Conservation (phyloP, 75 land plant species). For the Sequoia sempervirens region DNA sequence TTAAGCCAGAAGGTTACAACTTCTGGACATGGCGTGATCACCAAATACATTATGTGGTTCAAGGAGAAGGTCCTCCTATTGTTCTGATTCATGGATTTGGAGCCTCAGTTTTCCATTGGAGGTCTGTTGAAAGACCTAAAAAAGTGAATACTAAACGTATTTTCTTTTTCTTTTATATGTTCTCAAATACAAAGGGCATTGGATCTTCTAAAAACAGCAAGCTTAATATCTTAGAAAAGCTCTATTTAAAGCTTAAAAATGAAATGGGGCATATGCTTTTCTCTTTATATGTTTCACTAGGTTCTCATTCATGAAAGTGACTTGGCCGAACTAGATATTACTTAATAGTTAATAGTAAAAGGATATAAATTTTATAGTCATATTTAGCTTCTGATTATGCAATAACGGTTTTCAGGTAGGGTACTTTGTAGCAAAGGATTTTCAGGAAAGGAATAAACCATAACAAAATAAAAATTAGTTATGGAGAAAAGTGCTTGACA, state of each 20-base stretch:
- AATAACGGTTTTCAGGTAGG: background rate
- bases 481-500: background rate
- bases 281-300: background rate
- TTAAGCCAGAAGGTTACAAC: slow-evolving; percentile 86
- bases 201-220: background rate
- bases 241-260: background rate
- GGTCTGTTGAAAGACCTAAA: slow-evolving; percentile 35
- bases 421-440: background rate
- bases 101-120: slow-evolving; percentile 98
- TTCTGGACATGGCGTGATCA: slow-evolving; percentile 92
- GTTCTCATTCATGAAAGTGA: background rate
- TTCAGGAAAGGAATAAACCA: background rate
- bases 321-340: background rate
- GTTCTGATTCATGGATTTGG: slow-evolving; percentile 99
- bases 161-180: background rate
- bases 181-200: background rate
- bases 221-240: background rate
- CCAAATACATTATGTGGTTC: slow-evolving; percentile 87
- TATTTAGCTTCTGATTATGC: background rate
- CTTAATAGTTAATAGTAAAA: background rate
- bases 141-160: background rate
- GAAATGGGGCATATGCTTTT: background rate
- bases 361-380: background rate
- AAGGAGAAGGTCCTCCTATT: slow-evolving; percentile 79
- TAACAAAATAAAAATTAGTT: slow-evolving; percentile 1